A percentile compares a stretch with the other conserved stretches of the same genome.
phyloP scores from a whole-genome alignment of 805 yeast species.

The Saccharomyces kudriavzevii region DNA sequence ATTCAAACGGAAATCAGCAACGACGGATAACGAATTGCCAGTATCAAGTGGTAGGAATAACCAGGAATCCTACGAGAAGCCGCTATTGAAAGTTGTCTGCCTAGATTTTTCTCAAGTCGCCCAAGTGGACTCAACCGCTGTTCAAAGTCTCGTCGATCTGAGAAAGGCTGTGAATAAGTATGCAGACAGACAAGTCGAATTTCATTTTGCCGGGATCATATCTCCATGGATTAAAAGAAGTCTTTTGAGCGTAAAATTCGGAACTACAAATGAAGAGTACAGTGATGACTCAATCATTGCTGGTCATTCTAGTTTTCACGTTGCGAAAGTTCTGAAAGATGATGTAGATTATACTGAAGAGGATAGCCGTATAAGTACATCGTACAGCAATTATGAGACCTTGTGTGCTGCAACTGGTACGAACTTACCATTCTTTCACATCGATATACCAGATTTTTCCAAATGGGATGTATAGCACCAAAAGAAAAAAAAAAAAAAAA shows the following conservation, averaged over 20 bases:
- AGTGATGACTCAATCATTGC: constrained; percentile 28
- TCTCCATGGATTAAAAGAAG: constrained; percentile 84
- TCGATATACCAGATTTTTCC: constrained; percentile 30
- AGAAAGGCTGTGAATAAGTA: constrained; percentile 62
- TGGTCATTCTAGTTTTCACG: constrained; percentile 29
- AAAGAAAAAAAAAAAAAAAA: too few species aligned
- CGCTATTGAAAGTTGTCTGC: constrained; percentile 61
- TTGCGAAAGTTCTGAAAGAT: constrained; percentile 16
- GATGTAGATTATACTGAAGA: constrained; percentile 1
- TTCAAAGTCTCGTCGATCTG: constrained; percentile 71
- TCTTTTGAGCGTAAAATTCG: constrained; percentile 69
- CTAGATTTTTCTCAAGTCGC: constrained; percentile 76
- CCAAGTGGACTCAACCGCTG: constrained; percentile 71
- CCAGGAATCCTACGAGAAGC: constrained; percentile 41
- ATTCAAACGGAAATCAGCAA: constrained; percentile 15
- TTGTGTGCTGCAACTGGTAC: constrained; percentile 25
- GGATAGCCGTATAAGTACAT: background rate
- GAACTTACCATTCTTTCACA: constrained; percentile 31
- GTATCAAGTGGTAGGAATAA: background rate
- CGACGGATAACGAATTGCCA: constrained; percentile 7
- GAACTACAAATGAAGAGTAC: constrained; percentile 40
- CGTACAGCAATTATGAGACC: constrained; percentile 9
- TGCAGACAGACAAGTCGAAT: constrained; percentile 80
- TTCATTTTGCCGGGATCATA: constrained; percentile 78
- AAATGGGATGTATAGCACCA: constrained; percentile 21